Base-by-base conservation (phyloP, 129 eudicot species). In the Tagetes erecta region DNA sequence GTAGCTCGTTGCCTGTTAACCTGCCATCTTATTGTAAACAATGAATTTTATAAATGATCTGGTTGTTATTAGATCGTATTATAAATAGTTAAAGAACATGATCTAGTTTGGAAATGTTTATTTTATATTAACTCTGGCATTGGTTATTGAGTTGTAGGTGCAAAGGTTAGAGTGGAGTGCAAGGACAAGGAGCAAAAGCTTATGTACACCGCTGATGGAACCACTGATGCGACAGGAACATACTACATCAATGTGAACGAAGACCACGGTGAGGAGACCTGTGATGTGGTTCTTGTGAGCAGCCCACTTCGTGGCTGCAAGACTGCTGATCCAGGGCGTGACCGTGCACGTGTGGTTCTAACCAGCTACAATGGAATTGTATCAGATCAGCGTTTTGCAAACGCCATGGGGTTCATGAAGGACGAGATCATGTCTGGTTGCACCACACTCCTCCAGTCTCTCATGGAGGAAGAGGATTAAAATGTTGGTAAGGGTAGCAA, bases 281-380 rank as follows among this genome's bases (percentile, higher is more conserved):
- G 92, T 34, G 89, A 87, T 33, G 85, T 81, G 13, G 73, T 73
- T 64, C 92, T 87, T 36, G 85, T 87, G n/a, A 82, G 92, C 92
- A 87, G 92, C 87, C 92, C 92, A 8, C 55, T 76, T 42, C 38
- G 57, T 7, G 73, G 27, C 56, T 87, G 92, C 72, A 72, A 73
- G 44, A 59, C 70, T 8, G 79, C 84, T 5, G 92, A 87, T 78
- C 84, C 83, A 3, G 89, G 92, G 8, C 89, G 92, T 41, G 85
- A 87, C 77, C 86, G 87, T 40, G 78, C 92, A 0, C 87, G 84
- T 33, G 87, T 87, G 76, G 77, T 78, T 62, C 87, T 87, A 34
- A 82, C 87, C 70, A 81, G 85, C 78, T 68, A 82, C 88, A 87
- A 84, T 8, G 92, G 92, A n/a, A 82, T 87, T 42, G 78, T 55